These are phyloP conservation scores for Orbilia quercus DNA, from an alignment of 2,329 filamentous ascomycete genomes.

Conservation along the genomic window DNA sequence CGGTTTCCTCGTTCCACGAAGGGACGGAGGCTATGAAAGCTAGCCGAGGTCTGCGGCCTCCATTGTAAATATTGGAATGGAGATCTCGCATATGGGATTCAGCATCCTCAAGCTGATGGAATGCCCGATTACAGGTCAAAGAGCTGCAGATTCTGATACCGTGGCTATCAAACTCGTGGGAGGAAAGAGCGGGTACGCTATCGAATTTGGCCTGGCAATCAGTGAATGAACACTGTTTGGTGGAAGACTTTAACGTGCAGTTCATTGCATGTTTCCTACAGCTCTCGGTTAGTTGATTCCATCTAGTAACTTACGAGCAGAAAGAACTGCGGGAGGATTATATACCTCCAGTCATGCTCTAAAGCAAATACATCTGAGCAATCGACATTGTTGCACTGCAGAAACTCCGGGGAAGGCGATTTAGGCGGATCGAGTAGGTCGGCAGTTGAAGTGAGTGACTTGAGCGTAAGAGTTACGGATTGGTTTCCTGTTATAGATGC, in stretches of 20 bases:
- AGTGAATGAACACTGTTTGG: conserved; percentile 53
- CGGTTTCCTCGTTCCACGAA: conserved; percentile 48
- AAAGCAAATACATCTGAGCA: conserved; percentile 44
- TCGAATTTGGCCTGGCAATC: conserved; percentile 53
- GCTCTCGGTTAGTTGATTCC: background rate
- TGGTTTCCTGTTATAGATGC: background rate
- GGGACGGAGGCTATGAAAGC: conserved; percentile 55
- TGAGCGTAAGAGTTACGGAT: conserved; percentile 4
- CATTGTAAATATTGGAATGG: conserved; percentile 48
- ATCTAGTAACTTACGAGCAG: background rate
- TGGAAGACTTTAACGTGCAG: conserved; percentile 20
- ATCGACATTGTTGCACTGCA: conserved; percentile 51
- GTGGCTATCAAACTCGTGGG: conserved; percentile 52
- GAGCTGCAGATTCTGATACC: conserved; percentile 56
- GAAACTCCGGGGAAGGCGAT: conserved; percentile 44
- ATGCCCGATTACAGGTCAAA: conserved; percentile 53
- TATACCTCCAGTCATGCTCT: conserved; percentile 55
- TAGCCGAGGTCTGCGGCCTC: conserved; percentile 34
- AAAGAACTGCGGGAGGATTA: background rate
- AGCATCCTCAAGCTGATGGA: conserved; percentile 52
- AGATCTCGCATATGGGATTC: conserved; percentile 53
- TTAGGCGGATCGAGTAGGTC: conserved; percentile 10
- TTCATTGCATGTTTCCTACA: conserved; percentile 49
- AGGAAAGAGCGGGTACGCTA: conserved; percentile 36
- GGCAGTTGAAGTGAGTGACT: conserved; percentile 3